A percentile compares a stretch with the other conserved stretches of the same genome.
These are phyloP conservation scores for Trichoderma sp. DNA, from an alignment of 2,329 filamentous ascomycete genomes.

Conservation along the genomic window DNA sequence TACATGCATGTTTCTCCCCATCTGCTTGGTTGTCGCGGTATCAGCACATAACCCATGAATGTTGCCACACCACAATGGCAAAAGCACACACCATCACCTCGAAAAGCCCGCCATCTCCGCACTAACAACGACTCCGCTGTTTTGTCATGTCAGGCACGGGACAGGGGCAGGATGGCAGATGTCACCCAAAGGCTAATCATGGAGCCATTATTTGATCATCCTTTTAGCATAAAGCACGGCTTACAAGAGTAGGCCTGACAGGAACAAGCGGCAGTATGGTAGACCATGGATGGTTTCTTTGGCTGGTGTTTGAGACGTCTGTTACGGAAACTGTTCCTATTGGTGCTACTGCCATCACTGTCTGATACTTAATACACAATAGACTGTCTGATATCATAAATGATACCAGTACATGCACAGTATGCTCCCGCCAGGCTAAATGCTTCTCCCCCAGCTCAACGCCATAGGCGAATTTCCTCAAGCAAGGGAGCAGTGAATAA, in stretches of 20 bases:
- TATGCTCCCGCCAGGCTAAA: not conserved
- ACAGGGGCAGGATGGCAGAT: slow-evolving; percentile 13
- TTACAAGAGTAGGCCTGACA: not conserved
- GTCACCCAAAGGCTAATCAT: slow-evolving; percentile 14
- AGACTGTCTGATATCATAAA: not conserved
- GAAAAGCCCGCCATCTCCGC: not conserved
- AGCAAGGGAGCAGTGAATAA: not conserved
- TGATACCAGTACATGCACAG: not conserved
- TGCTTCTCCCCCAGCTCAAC: not conserved
- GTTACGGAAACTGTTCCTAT: not conserved
- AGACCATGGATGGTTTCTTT: not conserved
- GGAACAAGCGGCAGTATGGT: not conserved
- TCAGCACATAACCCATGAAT: not conserved
- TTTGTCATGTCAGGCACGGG: not conserved
- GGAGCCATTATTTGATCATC: slow-evolving; percentile 21
- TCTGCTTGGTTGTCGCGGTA: too few species aligned
- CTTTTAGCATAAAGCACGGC: slow-evolving; percentile 15
- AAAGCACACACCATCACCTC: not conserved
- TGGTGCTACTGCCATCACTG: not conserved
- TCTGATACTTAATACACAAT: not conserved
- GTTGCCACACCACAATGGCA: not conserved
- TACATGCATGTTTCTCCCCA: not conserved
- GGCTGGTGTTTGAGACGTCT: not conserved
- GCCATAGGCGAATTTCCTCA: not conserved
- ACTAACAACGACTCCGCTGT: slow-evolving; percentile 9